A percentile compares a stretch with the other conserved stretches of the same genome.
phyloP scores from a whole-genome alignment of 164 flowering plant species.

The Saururus chinensis region DNA sequence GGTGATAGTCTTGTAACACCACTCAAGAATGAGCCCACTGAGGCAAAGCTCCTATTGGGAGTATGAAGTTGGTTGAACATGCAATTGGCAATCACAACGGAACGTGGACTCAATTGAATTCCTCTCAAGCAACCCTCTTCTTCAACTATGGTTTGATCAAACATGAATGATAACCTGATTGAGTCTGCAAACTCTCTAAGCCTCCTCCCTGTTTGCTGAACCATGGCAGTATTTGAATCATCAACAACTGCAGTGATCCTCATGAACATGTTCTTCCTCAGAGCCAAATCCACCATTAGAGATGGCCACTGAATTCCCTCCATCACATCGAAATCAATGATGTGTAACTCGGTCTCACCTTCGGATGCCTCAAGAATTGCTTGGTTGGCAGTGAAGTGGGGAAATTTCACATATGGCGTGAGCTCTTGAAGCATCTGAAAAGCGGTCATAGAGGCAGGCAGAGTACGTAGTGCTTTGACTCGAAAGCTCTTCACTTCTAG shows the following conservation, averaged over 20 bases:
- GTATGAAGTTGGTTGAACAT: conserved; percentile 24
- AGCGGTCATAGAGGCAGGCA: conserved; percentile 8
- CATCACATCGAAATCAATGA: conserved; percentile 29
- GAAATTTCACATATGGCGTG: conserved; percentile 28
- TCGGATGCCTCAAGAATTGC: conserved; percentile 29
- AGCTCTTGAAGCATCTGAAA: conserved; percentile 29
- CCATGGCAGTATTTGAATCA: background rate
- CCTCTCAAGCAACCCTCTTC: conserved; percentile 18
- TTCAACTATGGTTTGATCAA: conserved; percentile 14
- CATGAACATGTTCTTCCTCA: conserved; percentile 13
- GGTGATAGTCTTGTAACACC: conserved; percentile 20
- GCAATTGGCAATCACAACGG: conserved; percentile 22
- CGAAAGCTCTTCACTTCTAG: conserved; percentile 13
- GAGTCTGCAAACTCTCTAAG: conserved; percentile 29
- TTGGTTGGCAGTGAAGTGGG: conserved; percentile 36
- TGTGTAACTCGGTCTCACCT: conserved; percentile 16
- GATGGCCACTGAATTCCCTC: conserved; percentile 40
- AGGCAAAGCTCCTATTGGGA: conserved; percentile 11
- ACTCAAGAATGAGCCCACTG: conserved; percentile 14
- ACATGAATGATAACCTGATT: conserved; percentile 15
- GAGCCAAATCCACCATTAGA: conserved; percentile 26
- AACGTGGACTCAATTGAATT: conserved; percentile 6
- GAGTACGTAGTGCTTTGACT: background rate
- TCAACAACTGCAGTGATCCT: conserved; percentile 21
- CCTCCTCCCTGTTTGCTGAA: conserved; percentile 22